Evolutionary conservation across 495 filamentous ascomycete species (phyloP).

Genomic region (Letharia lupina): DNA sequence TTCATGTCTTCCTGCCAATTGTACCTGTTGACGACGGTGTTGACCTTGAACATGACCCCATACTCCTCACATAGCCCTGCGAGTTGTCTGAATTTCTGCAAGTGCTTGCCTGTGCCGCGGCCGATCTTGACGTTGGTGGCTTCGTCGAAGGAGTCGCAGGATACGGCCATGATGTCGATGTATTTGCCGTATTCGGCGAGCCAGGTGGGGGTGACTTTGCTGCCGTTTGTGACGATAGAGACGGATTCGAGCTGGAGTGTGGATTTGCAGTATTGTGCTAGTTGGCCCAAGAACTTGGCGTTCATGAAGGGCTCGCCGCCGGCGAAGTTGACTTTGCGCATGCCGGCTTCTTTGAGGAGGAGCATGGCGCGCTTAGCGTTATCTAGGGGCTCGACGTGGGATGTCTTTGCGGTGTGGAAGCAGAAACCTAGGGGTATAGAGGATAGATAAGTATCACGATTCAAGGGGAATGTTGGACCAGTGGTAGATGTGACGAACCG

Average conservation of each 20-base stretch:
- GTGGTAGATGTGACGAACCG: neutral
- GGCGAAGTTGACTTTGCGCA: constrained; percentile 53
- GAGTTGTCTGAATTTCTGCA: constrained; percentile 36
- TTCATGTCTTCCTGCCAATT: constrained; percentile 52
- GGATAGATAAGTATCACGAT: neutral
- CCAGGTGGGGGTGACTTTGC: constrained; percentile 38
- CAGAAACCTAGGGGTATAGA: constrained; percentile 35
- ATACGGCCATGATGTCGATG: constrained; percentile 48
- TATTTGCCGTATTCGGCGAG: constrained; percentile 34
- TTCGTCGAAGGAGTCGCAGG: constrained; percentile 51
- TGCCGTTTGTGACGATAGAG: constrained; percentile 49
- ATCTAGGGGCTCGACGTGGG: constrained; percentile 33
- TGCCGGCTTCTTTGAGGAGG: constrained; percentile 44
- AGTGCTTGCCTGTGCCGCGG: constrained; percentile 40
- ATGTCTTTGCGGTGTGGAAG: constrained; percentile 48
- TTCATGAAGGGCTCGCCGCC: constrained; percentile 56
- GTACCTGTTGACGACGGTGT: constrained; percentile 45
- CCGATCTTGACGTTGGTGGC: constrained; percentile 46
- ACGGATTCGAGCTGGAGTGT: constrained; percentile 43
- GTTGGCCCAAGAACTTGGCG: constrained; percentile 36
- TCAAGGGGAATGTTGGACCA: neutral
- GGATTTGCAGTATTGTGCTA: constrained; percentile 44
- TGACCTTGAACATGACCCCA: constrained; percentile 50
- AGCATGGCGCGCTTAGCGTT: constrained; percentile 38
- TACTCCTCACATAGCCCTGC: constrained; percentile 38